Percentiles rank a stretch among this genome's conserved stretches.
Conservation (phyloP, 371 early-diverging fungal genomes). For the Syncephalastrum contaminatum region DNA sequence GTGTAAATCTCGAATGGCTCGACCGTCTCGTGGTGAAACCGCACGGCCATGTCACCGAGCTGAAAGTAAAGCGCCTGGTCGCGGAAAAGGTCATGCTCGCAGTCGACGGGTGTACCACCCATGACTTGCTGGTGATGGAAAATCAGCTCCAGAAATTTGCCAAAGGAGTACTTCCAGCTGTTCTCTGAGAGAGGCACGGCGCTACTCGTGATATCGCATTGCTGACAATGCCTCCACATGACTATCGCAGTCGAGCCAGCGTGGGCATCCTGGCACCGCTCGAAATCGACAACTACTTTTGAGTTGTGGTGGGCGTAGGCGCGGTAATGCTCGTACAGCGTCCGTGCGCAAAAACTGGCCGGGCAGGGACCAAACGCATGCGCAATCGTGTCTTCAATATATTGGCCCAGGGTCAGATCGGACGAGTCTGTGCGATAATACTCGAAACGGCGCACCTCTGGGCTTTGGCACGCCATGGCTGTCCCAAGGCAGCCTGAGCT, state of each 20-base stretch:
- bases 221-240: constrained; percentile 83
- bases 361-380: constrained; percentile 66
- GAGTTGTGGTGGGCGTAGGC: constrained; percentile 84
- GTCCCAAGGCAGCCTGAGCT: constrained; percentile 55
- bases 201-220: constrained; percentile 66
- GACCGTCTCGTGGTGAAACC: constrained; percentile 75
- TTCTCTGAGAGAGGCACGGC: constrained; percentile 78
- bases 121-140: constrained; percentile 74
- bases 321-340: constrained; percentile 75
- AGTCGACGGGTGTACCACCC: constrained; percentile 45
- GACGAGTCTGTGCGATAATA: constrained; percentile 69
- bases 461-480: constrained; percentile 70
- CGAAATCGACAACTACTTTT: constrained; percentile 66
- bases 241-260: constrained; percentile 59
- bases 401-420: constrained; percentile 88
- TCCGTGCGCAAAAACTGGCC: constrained; percentile 67
- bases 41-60: constrained; percentile 68
- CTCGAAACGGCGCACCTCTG: constrained; percentile 72
- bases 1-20: constrained; percentile 76
- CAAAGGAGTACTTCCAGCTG: constrained; percentile 92
- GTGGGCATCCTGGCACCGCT: constrained; percentile 51
- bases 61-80: constrained; percentile 81
- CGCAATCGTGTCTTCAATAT: constrained; percentile 78
- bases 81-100: constrained; percentile 78
- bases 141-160: constrained; percentile 89